Evolutionary conservation across 176 grass and related monocot species (phyloP), one percentile per base, ranked within the genome.

Genomic region (Rhipidocladum racemiflorum): DNA sequence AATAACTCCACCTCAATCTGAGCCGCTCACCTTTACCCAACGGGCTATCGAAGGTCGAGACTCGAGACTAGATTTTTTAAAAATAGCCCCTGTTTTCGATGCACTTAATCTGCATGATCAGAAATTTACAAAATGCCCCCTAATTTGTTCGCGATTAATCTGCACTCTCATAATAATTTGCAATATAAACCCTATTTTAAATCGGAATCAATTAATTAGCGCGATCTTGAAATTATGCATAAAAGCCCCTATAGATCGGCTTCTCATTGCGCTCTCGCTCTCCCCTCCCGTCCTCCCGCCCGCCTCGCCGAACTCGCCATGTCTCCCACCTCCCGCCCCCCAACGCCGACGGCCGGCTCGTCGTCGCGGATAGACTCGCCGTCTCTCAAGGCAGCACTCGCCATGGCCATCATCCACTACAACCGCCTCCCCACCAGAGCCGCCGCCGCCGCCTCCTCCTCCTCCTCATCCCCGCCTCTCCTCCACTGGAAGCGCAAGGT

Each of bases 401-500:
- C 92, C 11, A 85, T 91, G 88, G 88, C 90, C 17, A 87, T 98
- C 23, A 61, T 89, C 50, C 90, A 91, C 76, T 92, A 87, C 90
- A 88, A 89, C 18, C 84, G 83, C 75, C 57, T 78, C 50, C 78
- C 68, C 29, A 54, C 27, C 36, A 64, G 38, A 55, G 59, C 84
- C 5, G 40, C 72, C 9, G 59, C 84, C 5, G 40, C 72, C 9
- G 16, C 18, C 50, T 14, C 76, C 16, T 15, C 82, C 40, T 39
- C 84, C 7, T 25, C 84, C 25, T 49, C 85, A 27, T 84, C 95
- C 46, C 81, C 86, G 13, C 77, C 88, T 50, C 76, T 91, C 67
- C 30, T 61, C 81, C 90, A 83, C 71, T 98, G 92, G 92, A 98
- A 98, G 88, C 81, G 85, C 73, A 98, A 98, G 92, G 95, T 98